Evolutionary conservation across 1,284 basidiomycete species (phyloP), one percentile per base, ranked within the genome.

Genomic region (Mycosarcoma mackinlayi): DNA sequence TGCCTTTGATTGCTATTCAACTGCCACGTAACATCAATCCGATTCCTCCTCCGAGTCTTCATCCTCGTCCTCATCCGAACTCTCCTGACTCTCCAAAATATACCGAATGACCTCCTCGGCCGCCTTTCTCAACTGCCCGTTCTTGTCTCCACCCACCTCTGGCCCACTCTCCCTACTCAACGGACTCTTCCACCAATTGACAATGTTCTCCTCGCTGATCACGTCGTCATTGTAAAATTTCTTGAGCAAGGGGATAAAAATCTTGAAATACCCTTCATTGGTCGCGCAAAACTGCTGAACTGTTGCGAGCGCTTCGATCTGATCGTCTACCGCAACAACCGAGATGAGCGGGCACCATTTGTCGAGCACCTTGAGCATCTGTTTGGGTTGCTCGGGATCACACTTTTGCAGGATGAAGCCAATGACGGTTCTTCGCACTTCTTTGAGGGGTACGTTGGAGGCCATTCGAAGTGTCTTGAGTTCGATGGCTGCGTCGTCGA

Each of bases 401-500:
- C 75, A 80, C 40, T 73, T 72, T 34, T 41, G 55, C 45, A 81
- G 63, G 34, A 79, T 58, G 33, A 75, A 73, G 19, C 86, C 86
- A 30, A 94, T 86, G 25, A 93, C 92, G 14, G 89, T 89, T 81
- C 90, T 89, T 50, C 90, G 87, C 42, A 95, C 92, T 63, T 88
- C 87, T 18, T 86, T 86, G 24, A 93, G 86, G 4, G 91, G 87
- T 41, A 94, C 93, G 79, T 95, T 95, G 72, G 89, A 91, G 38
- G 93, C 92, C 93, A 95, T 95, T 42, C 93, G 89, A 51, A 95
- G 87, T 48, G 93, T 95, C 86, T 94, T 95, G 73, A 95, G 87
- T 81, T 95, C 93, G 73, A 95, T 92, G 0, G 92, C 87, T 1
- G 93, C 92, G 83, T 95, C 93, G 76, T 94, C 93, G 49, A 94